Evolutionary conservation across 1,284 basidiomycete genomes (phyloP), one percentile per base, ranked within the genome.

Genomic region (Peniophora sp.): DNA sequence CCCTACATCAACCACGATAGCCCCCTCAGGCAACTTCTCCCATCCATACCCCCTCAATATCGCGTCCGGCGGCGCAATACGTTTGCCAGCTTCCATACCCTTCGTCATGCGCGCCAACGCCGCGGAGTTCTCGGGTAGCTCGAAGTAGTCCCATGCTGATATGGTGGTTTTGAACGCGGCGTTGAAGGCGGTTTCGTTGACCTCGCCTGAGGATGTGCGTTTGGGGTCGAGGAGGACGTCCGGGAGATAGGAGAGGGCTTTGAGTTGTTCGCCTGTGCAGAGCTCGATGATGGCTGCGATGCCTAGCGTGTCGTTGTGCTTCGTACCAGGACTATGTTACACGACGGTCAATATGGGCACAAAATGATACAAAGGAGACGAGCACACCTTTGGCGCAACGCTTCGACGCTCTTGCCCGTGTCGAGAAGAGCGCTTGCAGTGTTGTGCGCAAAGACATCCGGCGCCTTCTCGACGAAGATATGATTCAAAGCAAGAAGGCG

Each of bases 391-490:
- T 57, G 51, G 5, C 58, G 45, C 12, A 72, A 50, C 5, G 67
- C 63, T 24, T 61, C 52, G 16, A 65, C 54, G 3, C 64, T 53
- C 48, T 73, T 75, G 19, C 63, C 61, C 0, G 69, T 73, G 51
- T 75, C 73, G 5, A 77, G 53, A 25, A 64, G 50, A 27, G 65
- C 62, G 0, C 73, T 73, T 35, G 71, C 61, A 2, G 71, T 68
- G 27, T 67, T 77, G 53, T 72, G 69, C 0, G 66, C 61, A 52
- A 75, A 77, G 0, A 72, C 65, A 50, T 75, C 65, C 1, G 72
- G 73, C 2, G 52, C 45, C 0, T 73, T 55, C 54, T 78, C 74
- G 6, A 53, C 52, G 51, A 71, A 76, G 45, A 76, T 63, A 51
- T 75, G 68, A 51, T 70, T 62, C 0, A 66, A 67, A 0, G 70